Evolutionary conservation across 129 eudicot species (phyloP), one percentile per base, ranked within the genome.

Genomic region (Erigeron canadensis): DNA sequence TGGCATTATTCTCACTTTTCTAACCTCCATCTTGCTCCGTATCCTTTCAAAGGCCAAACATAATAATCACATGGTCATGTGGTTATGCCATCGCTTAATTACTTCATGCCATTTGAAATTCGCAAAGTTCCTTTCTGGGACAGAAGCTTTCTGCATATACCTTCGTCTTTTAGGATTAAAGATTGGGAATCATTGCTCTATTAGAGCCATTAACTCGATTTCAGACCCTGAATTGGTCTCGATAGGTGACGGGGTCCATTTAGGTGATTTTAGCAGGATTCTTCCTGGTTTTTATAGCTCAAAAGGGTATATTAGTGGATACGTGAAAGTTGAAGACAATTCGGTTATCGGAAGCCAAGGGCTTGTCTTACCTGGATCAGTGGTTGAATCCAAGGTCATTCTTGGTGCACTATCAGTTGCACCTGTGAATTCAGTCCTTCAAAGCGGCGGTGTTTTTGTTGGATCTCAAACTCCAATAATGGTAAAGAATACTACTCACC

Each of bases 351-450:
- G 87, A 28, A 71, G 84, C 22, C 87, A 79, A 61, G 76, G 79
- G 38, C 60, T 83, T 22, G 53, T 83, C 43, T 75, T 83, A 65
- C 87, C 87, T 3, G 87, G 84, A 21, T 79, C 87, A 3, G 34
- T 51, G 7, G 46, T 83, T 8, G 78, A 83, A 54, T 13, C 79
- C 8, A 71, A 76, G 66, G 84, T 83, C 62, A 75, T 83, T 66
- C 87, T 83, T 56, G 87, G 87, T 43, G 87, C 87, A 18, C 87
- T 79, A 7, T 83, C 87, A 1, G 75, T 83, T 71, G 84, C 87
- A 44, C 87, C 84, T 6, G n/a, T 79, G 15, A 79, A 83, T 46
- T 83, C 79, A 28, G 62, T 80, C 37, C 84, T 83, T 47, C 78
- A 45, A 60, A 55, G 68, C 4, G 87, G 87, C 1, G 87, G 87